Percentiles rank a stretch among this genome's conserved stretches.
Conservation (phyloP, 345 rosid genomes). For the Bretschneidera sinensis region DNA sequence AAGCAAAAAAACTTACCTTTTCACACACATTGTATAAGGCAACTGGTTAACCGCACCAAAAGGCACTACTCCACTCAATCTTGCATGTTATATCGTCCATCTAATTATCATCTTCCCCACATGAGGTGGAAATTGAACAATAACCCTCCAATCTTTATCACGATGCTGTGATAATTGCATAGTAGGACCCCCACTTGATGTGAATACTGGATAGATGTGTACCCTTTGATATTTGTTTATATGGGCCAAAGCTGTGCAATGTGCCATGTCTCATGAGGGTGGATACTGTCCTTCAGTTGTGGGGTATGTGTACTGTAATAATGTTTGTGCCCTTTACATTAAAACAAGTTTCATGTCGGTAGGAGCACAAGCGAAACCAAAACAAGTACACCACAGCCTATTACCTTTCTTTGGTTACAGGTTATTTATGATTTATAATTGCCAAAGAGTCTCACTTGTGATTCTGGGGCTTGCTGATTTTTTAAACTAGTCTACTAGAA, state of each 20-base stretch:
- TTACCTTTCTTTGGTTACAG: too few relatives aligned
- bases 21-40: too few relatives aligned
- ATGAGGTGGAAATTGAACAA: too few relatives aligned
- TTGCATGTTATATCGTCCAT: too few relatives aligned
- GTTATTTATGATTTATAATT: too few relatives aligned
- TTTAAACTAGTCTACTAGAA: background rate
- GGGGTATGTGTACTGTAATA: background rate
- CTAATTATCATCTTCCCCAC: background rate
- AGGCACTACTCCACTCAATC: too few relatives aligned
- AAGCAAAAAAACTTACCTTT: too few relatives aligned
- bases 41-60: background rate
- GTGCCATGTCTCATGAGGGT: background rate
- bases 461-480: too few relatives aligned
- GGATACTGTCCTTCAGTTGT: background rate
- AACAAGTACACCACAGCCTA: background rate
- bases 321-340: slow-evolving; percentile 1
- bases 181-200: slow-evolving; percentile 11
- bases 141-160: background rate
- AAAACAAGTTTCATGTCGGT: slow-evolving; percentile 7
- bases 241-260: background rate
- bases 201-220: background rate
- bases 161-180: slow-evolving; percentile 2
- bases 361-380: background rate
- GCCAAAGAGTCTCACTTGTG: too few relatives aligned
- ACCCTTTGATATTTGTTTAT: background rate